Conservation (phyloP, 768 basidiomycete genomes). For the Cantharellus anzutake region DNA sequence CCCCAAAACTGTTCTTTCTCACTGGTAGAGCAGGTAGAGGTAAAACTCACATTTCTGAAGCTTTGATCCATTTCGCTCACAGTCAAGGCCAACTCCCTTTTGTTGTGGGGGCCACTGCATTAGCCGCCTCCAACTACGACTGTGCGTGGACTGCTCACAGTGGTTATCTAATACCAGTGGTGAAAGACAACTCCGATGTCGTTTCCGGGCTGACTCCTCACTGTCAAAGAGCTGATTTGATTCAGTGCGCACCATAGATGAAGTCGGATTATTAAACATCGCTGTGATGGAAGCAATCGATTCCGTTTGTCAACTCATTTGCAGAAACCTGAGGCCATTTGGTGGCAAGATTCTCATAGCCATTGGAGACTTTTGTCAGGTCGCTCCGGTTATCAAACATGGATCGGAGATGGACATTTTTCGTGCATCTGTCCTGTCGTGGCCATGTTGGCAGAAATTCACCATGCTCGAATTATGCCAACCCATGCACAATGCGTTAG, state of each 20-base stretch:
- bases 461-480: background rate
- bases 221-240: slow-evolving; percentile 19
- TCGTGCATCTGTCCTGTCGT: background rate
- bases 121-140: no score
- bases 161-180: background rate
- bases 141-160: no score
- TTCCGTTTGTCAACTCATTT: slow-evolving; percentile 8
- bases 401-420: background rate
- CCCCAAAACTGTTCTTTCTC: slow-evolving; percentile 14
- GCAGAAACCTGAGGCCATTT: slow-evolving; percentile 8
- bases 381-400: background rate
- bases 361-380: background rate
- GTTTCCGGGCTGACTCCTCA: slow-evolving; percentile 15
- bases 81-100: no score
- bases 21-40: slow-evolving; percentile 11
- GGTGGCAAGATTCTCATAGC: slow-evolving; percentile 3
- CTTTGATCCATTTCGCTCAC: no score
- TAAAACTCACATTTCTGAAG: slow-evolving; percentile 1
- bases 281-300: slow-evolving; percentile 20
- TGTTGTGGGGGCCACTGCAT: no score
- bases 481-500: background rate
- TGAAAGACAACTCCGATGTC: background rate
- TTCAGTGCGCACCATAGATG: slow-evolving; percentile 22
- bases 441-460: background rate
- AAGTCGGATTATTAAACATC: slow-evolving; percentile 25